Conservation (phyloP, 176 grass and related monocot species). For the Oropetium thomaeum region DNA sequence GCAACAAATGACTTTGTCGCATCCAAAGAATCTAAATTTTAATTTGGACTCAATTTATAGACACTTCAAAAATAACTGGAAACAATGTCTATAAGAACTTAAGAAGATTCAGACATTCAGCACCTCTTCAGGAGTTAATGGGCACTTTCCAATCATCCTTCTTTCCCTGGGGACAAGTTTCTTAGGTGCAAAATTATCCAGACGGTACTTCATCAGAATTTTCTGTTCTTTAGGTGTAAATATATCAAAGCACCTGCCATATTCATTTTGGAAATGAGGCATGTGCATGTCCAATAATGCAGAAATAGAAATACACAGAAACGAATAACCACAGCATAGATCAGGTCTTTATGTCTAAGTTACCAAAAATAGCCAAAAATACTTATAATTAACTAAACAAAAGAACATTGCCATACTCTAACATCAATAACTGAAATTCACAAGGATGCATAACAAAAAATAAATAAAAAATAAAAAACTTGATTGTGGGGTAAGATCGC, state of each 20-base stretch:
- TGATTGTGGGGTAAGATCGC: too few species aligned
- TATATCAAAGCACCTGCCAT: constrained; percentile 89
- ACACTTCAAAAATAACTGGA: constrained; percentile 8
- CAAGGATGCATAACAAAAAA: not conserved
- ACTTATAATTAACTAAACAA: constrained; percentile 10
- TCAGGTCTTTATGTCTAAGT: not conserved
- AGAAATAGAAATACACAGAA: constrained; percentile 9
- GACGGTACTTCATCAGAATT: constrained; percentile 82
- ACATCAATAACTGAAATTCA: constrained; percentile 13
- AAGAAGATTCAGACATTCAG: constrained; percentile 10
- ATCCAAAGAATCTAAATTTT: not conserved
- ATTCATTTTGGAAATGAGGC: constrained; percentile 24
- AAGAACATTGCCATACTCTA: not conserved
- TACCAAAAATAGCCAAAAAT: constrained; percentile 9
- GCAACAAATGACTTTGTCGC: too few species aligned
- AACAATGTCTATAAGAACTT: constrained; percentile 23
- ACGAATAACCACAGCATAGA: not conserved
- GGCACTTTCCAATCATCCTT: constrained; percentile 85
- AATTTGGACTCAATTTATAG: constrained; percentile 12
- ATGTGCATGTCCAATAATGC: not conserved
- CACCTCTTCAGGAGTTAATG: constrained; percentile 99
- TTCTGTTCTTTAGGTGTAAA: constrained; percentile 79
- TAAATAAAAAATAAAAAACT: too few species aligned
- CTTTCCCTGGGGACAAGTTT: constrained; percentile 72
- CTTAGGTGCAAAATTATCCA: constrained; percentile 78